Evolutionary conservation across 2,329 filamentous ascomycete species (phyloP).

Genomic region (Ophiosphaerella narmari): DNA sequence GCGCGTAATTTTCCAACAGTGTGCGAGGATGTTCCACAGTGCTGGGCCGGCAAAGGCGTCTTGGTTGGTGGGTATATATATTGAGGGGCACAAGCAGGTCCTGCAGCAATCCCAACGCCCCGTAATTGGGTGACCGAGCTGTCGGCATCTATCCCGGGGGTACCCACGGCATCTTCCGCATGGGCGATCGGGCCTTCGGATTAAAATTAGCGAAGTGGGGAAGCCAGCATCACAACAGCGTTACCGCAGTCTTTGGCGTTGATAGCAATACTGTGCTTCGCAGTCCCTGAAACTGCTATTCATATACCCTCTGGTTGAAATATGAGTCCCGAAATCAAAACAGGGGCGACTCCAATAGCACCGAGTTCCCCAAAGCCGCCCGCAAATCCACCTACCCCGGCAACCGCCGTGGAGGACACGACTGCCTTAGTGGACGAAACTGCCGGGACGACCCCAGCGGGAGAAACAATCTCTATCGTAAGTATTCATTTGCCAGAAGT

Average conservation of each 20-base stretch:
- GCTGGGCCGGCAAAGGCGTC: conserved; percentile 1
- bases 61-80: too few relatives aligned
- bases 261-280: neutral
- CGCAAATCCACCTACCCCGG: conserved; percentile 1
- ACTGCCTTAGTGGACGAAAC: neutral
- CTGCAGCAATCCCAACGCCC: neutral
- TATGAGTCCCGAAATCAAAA: neutral
- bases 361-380: neutral
- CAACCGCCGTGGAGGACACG: neutral
- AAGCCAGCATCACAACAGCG: neutral
- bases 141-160: conserved; percentile 4
- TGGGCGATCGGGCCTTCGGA: too few relatives aligned
- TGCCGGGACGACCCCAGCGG: neutral
- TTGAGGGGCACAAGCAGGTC: neutral
- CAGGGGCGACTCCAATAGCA: too few relatives aligned
- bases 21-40: conserved; percentile 1
- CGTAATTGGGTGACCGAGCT: conserved; percentile 2
- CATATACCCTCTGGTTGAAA: conserved; percentile 1
- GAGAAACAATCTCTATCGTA: neutral
- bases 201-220: too few relatives aligned
- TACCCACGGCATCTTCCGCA: too few relatives aligned
- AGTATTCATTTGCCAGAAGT: neutral
- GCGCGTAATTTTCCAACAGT: neutral
- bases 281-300: conserved; percentile 1
- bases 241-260: too few relatives aligned